phyloP scores from a whole-genome alignment of 352 stramenopile genomes.

The Globisporangium recalcitrans region DNA sequence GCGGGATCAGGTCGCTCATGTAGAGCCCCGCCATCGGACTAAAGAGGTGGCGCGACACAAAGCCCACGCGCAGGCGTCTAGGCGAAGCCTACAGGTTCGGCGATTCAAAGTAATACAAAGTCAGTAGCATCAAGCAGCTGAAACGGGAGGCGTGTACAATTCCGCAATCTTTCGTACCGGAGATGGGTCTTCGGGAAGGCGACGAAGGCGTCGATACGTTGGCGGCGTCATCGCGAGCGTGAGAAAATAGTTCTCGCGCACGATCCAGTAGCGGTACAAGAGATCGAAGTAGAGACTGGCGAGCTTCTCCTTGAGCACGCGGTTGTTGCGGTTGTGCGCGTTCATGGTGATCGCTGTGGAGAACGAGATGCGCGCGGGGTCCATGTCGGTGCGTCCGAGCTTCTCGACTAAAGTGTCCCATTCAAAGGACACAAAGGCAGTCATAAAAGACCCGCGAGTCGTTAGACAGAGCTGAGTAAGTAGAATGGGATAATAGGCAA shows the following conservation, averaged over 20 bases:
- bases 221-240: constrained; percentile 46
- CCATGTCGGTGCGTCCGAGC: constrained; percentile 34
- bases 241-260: constrained; percentile 35
- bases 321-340: constrained; percentile 66
- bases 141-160: no score
- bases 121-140: no score
- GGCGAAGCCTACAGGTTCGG: constrained; percentile 22
- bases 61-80: constrained; percentile 49
- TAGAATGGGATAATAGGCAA: neutral
- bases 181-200: constrained; percentile 2
- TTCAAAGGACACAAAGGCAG: neutral
- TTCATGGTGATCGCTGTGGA: constrained; percentile 57
- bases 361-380: constrained; percentile 48
- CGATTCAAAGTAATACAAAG: neutral
- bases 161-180: no score
- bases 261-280: constrained; percentile 28
- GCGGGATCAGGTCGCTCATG: constrained; percentile 57
- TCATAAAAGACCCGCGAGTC: neutral
- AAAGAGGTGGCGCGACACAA: constrained; percentile 61
- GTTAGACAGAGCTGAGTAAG: no score
- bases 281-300: constrained; percentile 49
- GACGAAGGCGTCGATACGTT: constrained; percentile 21
- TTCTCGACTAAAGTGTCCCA: constrained; percentile 22
- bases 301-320: constrained; percentile 46
- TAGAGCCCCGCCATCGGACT: constrained; percentile 45